Base-by-base conservation (phyloP, 371 early-diverging fungal species). In the Mortierella sp. region DNA sequence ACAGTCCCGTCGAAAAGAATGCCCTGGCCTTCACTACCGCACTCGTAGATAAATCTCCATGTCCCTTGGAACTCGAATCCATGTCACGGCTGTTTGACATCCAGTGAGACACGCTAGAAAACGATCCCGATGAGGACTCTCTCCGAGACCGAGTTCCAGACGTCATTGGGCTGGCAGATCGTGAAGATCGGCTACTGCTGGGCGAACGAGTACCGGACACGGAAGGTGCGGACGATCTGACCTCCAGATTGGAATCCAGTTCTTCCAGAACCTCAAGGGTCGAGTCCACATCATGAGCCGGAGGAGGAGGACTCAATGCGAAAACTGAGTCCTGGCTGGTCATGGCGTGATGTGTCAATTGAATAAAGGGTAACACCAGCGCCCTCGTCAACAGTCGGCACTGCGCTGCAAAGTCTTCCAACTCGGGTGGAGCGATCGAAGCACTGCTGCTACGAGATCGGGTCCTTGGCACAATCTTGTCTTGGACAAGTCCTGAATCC, bases 391-490 rank as follows among this genome's bases (percentile, higher is more conserved):
- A 45, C 52, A 80, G 43, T 43, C 80, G 69, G 44, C 80, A 80
- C 47, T 80, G 80, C 8, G 78, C 74, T 24, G 79, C 70, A 63
- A 80, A 80, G 52, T 80, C 79, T 43, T 80, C 79, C 46, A 80
- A 45, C 13, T 78, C 79, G n/a, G 80, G 76, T 29, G 76, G 73
- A 27, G 47, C 54, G 4, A 47, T 5, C 22, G 56, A 44, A 21
- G 6, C 7, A 19, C 39, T 47, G 28, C 29, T 22, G 2, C n/a
- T 28, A 39, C 47, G 47, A 8, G 47, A 47, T 3, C 22, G 47
- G 22, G 10, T 10, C 47, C 22, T 10, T 8, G 3, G 25, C 34
- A 10, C n/a, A 17, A n/a, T 7, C 7, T 47, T 22, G 2, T 47
- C 47, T 24, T 8, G n/a, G 3, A 7, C 47, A 19, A 22, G 24